Evolutionary conservation across 768 basidiomycete genomes (phyloP).

Genomic region (Pisolithus microcarpus): DNA sequence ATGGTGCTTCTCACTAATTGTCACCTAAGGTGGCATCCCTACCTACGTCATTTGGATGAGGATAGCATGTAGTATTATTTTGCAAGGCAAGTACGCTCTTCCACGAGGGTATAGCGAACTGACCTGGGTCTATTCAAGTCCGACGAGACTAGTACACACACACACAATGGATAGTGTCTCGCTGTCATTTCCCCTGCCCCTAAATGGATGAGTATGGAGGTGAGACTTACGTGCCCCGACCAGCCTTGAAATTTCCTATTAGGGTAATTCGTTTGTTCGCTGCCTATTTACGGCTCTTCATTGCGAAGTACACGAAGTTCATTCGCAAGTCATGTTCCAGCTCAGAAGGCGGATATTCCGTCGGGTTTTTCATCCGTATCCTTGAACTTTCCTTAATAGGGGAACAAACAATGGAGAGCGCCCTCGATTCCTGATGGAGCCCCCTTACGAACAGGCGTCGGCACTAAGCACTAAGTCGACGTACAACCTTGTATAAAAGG

Average conservation of each 20-base stretch:
- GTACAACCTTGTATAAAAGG: conserved; percentile 32
- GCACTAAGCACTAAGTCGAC: conserved; percentile 21
- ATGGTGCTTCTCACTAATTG: conserved; percentile 7
- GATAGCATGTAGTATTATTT: conserved; percentile 8
- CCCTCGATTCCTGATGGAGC: conserved; percentile 14
- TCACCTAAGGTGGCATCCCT: conserved; percentile 16
- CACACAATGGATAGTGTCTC: conserved; percentile 16
- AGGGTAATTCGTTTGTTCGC: conserved; percentile 31
- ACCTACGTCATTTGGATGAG: conserved; percentile 8
- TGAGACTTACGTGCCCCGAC: conserved; percentile 26
- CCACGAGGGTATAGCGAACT: conserved; percentile 17
- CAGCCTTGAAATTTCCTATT: conserved; percentile 32
- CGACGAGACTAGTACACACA: conserved; percentile 4
- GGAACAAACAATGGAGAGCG: conserved; percentile 26
- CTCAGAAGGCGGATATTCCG: conserved; percentile 28
- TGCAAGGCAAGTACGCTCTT: conserved; percentile 11
- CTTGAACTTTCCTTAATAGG: conserved; percentile 28
- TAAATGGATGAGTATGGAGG: conserved; percentile 25
- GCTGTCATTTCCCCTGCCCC: conserved; percentile 22
- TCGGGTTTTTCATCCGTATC: conserved; percentile 23
- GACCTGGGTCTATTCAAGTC: conserved; percentile 7
- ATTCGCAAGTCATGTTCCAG: conserved; percentile 23
- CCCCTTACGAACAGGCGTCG: conserved; percentile 18
- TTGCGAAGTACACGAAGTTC: conserved; percentile 21
- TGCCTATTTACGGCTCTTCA: conserved; percentile 26